Evolutionary conservation across 2,329 filamentous ascomycete species (phyloP).

Genomic region (Paraphoma sp.): DNA sequence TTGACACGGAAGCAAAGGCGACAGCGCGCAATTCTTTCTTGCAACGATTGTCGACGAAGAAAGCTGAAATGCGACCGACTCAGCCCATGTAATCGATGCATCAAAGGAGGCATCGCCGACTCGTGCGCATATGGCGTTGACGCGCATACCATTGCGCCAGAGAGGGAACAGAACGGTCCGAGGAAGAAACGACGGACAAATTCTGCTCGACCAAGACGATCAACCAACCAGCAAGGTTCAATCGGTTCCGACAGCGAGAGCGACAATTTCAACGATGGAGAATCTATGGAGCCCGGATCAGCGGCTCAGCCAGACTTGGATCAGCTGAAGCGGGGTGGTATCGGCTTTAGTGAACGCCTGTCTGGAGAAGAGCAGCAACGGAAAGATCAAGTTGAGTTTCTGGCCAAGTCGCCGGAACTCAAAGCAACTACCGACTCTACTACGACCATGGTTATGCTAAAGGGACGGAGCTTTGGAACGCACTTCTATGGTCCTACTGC

Average conservation of each 20-base stretch:
- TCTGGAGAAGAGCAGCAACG: not conserved
- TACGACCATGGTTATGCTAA: conserved; percentile 20
- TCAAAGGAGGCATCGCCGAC: conserved; percentile 45
- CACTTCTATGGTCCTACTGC: conserved; percentile 50
- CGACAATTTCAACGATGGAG: not conserved
- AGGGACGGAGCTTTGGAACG: conserved; percentile 49
- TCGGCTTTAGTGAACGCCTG: not conserved
- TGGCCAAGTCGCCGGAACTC: conserved; percentile 2
- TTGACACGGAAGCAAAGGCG: conserved; percentile 4
- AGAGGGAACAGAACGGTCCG: not conserved
- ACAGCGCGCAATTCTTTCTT: conserved; percentile 48
- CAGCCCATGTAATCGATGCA: conserved; percentile 48
- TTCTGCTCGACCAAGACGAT: not conserved
- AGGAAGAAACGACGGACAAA: not conserved
- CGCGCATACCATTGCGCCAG: conserved; percentile 13
- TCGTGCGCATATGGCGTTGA: conserved; percentile 42
- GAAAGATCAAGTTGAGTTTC: conserved; percentile 10
- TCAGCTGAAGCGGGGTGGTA: not conserved
- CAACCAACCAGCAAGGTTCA: not conserved
- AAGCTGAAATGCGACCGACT: conserved; percentile 52
- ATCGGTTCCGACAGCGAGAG: not conserved
- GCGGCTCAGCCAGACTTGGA: not conserved
- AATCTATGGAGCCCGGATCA: not conserved
- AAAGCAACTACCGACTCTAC: conserved; percentile 1
- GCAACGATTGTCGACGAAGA: conserved; percentile 49